phyloP scores from a whole-genome alignment of 1,284 basidiomycete species.

The Termitomyces sp. region DNA sequence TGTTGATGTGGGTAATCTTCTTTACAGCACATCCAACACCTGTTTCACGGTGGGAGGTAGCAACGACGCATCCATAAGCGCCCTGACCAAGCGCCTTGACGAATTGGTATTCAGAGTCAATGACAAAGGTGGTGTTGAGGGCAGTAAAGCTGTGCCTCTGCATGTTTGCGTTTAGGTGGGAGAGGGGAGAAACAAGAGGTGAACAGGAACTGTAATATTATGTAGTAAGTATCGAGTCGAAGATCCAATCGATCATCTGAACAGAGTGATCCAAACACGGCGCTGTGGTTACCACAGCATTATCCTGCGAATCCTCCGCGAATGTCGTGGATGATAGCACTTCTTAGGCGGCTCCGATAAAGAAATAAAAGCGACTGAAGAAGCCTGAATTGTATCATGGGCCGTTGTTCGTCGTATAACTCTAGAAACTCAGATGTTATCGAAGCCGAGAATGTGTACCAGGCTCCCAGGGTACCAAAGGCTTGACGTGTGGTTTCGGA shows the following conservation, averaged over 20 bases:
- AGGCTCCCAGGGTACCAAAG: neutral
- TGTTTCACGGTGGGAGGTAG: constrained; percentile 77
- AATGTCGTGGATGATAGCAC: constrained; percentile 1
- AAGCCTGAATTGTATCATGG: neutral
- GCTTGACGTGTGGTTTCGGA: neutral
- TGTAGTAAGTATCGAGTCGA: neutral
- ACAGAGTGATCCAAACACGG: constrained; percentile 2
- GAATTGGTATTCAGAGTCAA: constrained; percentile 89
- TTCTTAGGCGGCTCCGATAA: neutral
- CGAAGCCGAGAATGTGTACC: neutral
- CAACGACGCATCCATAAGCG: constrained; percentile 89
- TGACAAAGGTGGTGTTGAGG: constrained; percentile 78
- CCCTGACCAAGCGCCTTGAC: constrained; percentile 95
- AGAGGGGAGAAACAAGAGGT: constrained; percentile 6
- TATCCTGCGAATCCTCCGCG: constrained; percentile 1
- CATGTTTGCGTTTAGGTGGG: constrained; percentile 10
- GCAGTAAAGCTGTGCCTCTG: constrained; percentile 71
- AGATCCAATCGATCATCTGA: constrained; percentile 2
- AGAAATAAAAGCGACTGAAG: neutral
- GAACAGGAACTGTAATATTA: neutral
- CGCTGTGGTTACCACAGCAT: neutral
- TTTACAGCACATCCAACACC: constrained; percentile 92
- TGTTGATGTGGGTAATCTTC: constrained; percentile 97
- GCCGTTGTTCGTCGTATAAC: neutral
- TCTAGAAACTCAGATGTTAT: neutral